Evolutionary conservation across 2,329 filamentous ascomycete species (phyloP).

Genomic region (Ophiostoma ulmi): DNA sequence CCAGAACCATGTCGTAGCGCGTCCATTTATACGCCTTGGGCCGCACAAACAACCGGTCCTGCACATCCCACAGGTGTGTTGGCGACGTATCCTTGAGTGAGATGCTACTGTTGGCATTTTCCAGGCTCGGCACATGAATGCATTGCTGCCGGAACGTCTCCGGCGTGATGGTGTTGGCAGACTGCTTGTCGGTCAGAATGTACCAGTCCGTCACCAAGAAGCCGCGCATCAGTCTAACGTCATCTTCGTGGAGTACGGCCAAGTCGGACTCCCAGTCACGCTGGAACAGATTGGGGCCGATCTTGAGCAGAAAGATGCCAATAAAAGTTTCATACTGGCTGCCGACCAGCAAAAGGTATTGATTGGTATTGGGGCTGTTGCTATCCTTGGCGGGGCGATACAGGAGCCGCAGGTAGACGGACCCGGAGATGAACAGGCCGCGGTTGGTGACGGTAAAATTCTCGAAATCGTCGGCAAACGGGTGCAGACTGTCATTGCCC

Average conservation of each 20-base stretch:
- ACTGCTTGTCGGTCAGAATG: conserved; percentile 18
- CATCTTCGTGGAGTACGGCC: conserved; percentile 1
- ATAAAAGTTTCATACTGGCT: conserved; percentile 13
- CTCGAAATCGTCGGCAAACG: conserved; percentile 20
- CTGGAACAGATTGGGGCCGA: conserved; percentile 24
- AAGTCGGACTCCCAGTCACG: conserved; percentile 20
- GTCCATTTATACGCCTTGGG: conserved; percentile 22
- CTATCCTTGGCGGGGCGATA: background rate
- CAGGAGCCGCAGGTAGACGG: conserved; percentile 18
- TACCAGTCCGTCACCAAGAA: conserved; percentile 18
- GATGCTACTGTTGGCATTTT: background rate
- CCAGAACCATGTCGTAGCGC: conserved; percentile 24
- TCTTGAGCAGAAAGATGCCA: conserved; percentile 22
- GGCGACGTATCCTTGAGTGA: conserved; percentile 19
- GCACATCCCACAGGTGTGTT: conserved; percentile 23
- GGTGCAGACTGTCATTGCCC: conserved; percentile 14
- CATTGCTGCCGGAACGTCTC: conserved; percentile 14
- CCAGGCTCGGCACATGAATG: conserved; percentile 17
- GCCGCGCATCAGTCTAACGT: background rate
- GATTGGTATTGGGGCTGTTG: background rate
- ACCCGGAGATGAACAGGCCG: conserved; percentile 20
- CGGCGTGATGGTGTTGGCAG: background rate
- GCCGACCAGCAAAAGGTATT: conserved; percentile 22
- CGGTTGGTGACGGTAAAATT: conserved; percentile 22
- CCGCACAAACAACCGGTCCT: conserved; percentile 23